Evolutionary conservation across 2,329 filamentous ascomycete genomes (phyloP).

Genomic region (Pyrenochaeta sp.): DNA sequence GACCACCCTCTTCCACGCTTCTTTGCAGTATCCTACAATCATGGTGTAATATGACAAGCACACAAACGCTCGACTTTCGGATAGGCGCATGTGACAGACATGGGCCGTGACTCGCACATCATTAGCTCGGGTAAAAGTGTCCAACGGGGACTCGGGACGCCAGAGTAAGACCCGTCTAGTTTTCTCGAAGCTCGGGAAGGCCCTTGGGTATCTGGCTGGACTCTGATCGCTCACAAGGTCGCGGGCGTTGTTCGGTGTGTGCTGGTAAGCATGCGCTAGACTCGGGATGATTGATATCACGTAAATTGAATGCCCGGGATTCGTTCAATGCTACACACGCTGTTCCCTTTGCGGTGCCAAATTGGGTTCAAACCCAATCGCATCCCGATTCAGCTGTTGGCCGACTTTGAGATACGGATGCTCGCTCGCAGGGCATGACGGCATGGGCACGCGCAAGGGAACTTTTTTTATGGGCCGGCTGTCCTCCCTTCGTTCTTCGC

Average conservation of each 20-base stretch:
- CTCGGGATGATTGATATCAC: slow-evolving; percentile 34
- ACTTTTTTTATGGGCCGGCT: slow-evolving; percentile 17
- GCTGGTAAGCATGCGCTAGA: slow-evolving; percentile 17
- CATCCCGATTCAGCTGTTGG: slow-evolving; percentile 10
- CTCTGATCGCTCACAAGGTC: slow-evolving; percentile 8
- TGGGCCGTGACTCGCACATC: slow-evolving; percentile 10
- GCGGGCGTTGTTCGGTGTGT: slow-evolving; percentile 13
- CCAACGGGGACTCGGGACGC: slow-evolving; percentile 10
- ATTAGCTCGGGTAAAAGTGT: slow-evolving; percentile 16
- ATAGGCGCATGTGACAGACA: slow-evolving; percentile 17
- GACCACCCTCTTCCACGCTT: background rate
- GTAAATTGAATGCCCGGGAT: slow-evolving; percentile 40
- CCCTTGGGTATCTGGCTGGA: background rate
- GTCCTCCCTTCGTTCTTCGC: slow-evolving; percentile 5
- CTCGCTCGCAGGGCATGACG: slow-evolving; percentile 25
- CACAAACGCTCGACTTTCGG: background rate
- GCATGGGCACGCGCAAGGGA: slow-evolving; percentile 24
- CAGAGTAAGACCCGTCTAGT: background rate
- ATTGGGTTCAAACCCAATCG: slow-evolving; percentile 12
- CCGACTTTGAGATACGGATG: slow-evolving; percentile 15
- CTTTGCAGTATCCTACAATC: slow-evolving; percentile 5
- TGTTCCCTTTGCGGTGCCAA: background rate
- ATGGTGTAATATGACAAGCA: slow-evolving; percentile 7
- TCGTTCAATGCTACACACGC: slow-evolving; percentile 18
- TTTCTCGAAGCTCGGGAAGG: slow-evolving; percentile 1